Conservation (phyloP, 306 rosid species). For the Dalbergia oliveri region DNA sequence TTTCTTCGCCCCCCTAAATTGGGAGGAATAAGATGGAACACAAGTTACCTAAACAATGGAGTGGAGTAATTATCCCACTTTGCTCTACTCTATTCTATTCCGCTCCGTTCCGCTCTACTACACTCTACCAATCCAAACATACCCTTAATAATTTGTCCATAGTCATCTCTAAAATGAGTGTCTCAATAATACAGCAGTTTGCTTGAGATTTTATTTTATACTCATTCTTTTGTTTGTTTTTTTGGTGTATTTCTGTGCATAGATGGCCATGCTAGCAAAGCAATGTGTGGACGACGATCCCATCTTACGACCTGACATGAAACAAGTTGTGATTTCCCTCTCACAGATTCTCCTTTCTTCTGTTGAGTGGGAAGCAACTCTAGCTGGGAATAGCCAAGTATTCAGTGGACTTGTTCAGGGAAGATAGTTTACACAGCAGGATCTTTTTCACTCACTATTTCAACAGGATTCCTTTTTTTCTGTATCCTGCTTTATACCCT, state of each 20-base stretch:
- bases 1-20: too few species aligned
- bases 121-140: too few species aligned
- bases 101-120: too few species aligned
- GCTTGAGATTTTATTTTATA: slow-evolving; percentile 13
- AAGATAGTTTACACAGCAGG: slow-evolving; percentile 62
- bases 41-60: too few species aligned
- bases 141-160: too few species aligned
- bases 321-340: slow-evolving; percentile 80
- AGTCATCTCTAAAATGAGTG: not conserved
- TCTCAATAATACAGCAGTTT: not conserved
- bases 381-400: slow-evolving; percentile 98
- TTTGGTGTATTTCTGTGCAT: slow-evolving; percentile 23
- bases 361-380: slow-evolving; percentile 99
- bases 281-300: slow-evolving; percentile 97
- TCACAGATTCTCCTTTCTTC: slow-evolving; percentile 94
- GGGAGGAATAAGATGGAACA: too few species aligned
- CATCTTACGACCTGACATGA: slow-evolving; percentile 93
- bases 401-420: slow-evolving; percentile 99
- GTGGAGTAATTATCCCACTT: too few species aligned
- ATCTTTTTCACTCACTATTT: slow-evolving; percentile 35
- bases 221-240: slow-evolving; percentile 1
- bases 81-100: too few species aligned
- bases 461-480: slow-evolving; percentile 28
- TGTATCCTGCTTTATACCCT: slow-evolving; percentile 30
- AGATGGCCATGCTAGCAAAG: slow-evolving; percentile 92